These are phyloP conservation scores for Diacronema lutheri DNA, from an alignment of 78 protist species.

Conservation along the genomic window DNA sequence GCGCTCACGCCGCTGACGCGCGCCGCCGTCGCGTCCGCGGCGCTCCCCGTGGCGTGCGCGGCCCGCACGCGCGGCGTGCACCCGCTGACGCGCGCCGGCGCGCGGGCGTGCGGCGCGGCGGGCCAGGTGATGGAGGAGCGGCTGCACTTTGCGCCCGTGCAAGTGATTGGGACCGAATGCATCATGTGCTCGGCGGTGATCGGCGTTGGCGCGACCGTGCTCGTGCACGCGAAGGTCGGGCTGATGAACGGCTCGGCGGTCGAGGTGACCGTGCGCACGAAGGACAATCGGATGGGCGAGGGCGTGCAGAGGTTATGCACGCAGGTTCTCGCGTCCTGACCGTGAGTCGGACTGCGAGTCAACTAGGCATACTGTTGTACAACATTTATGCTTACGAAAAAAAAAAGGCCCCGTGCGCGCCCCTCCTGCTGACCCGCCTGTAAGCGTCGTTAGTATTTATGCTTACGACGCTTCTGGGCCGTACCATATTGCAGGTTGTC, in stretches of 20 bases:
- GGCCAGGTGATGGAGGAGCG: neutral
- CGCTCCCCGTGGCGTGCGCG: neutral
- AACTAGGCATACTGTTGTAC: too few relatives aligned
- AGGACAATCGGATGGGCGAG: neutral
- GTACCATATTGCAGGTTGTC: too few relatives aligned
- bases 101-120: neutral
- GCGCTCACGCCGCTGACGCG: neutral
- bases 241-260: neutral
- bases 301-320: neutral
- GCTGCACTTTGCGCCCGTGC: neutral
- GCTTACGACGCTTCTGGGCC: too few relatives aligned
- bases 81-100: neutral
- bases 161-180: neutral
- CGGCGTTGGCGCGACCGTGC: neutral
- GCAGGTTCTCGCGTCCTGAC: neutral
- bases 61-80: neutral
- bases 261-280: neutral
- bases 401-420: too few relatives aligned
- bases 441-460: too few relatives aligned
- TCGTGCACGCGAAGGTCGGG: conserved; percentile 9
- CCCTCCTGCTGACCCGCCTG: too few relatives aligned
- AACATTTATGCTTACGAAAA: too few relatives aligned
- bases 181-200: neutral
- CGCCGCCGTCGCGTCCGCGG: neutral
- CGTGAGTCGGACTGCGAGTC: too few relatives aligned